Conservation (phyloP, 2,329 filamentous ascomycete species). For the Shiraia sp. region DNA sequence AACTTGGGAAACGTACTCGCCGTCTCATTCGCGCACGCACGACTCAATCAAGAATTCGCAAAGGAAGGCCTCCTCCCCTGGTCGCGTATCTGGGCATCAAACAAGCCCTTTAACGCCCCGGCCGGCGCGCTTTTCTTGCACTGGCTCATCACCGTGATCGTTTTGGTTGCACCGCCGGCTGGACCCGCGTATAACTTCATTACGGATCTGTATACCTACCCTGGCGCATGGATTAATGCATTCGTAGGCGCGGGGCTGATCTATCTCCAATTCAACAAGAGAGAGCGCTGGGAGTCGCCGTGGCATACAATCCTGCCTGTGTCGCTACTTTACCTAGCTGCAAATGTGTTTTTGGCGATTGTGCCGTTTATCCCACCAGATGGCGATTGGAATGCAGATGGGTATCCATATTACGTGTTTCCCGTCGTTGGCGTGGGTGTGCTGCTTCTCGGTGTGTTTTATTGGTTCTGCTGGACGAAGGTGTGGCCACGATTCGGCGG, state of each 20-base stretch:
- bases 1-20: conserved; percentile 66
- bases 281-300: conserved; percentile 41
- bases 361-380: conserved; percentile 49
- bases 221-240: conserved; percentile 43
- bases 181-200: conserved; percentile 72
- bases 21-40: conserved; percentile 62
- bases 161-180: conserved; percentile 68
- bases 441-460: conserved; percentile 42
- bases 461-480: conserved; percentile 35
- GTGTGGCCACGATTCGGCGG: conserved; percentile 30
- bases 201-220: conserved; percentile 54
- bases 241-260: conserved; percentile 43
- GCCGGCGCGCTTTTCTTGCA: conserved; percentile 60
- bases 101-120: conserved; percentile 68
- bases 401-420: conserved; percentile 51
- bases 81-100: conserved; percentile 69
- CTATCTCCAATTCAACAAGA: conserved; percentile 40
- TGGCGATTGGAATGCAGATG: conserved; percentile 47
- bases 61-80: conserved; percentile 71
- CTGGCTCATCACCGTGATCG: conserved; percentile 66
- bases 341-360: conserved; percentile 48
- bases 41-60: conserved; percentile 67
- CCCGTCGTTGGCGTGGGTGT: conserved; percentile 50
- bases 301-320: conserved; percentile 45
- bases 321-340: conserved; percentile 44